Percentiles rank a stretch among this genome's conserved stretches.
Evolutionary conservation across 148 eudicot species (phyloP).

Genomic region (Heliamphora exappendiculata): DNA sequence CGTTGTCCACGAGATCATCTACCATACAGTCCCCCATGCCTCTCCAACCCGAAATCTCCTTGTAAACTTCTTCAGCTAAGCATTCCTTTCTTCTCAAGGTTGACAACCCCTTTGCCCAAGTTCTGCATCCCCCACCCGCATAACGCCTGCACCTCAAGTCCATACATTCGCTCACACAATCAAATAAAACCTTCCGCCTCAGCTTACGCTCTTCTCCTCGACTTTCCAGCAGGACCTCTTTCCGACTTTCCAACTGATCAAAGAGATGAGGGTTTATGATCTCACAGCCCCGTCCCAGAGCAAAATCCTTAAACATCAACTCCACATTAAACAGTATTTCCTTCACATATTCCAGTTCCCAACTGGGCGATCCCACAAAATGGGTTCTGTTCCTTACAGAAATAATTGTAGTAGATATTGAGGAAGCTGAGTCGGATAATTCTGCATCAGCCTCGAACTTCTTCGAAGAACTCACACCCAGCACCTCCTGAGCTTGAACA

Average conservation of each 20-base stretch:
- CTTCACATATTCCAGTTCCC: slow-evolving; percentile 70
- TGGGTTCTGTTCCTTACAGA: slow-evolving; percentile 15
- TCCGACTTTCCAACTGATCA: slow-evolving; percentile 55
- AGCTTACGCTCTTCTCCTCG: slow-evolving; percentile 16
- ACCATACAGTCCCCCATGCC: slow-evolving; percentile 62
- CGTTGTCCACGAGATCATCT: slow-evolving; percentile 87
- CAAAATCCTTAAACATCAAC: slow-evolving; percentile 55
- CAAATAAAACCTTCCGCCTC: slow-evolving; percentile 54
- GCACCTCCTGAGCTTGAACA: slow-evolving; percentile 43
- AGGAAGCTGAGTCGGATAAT: slow-evolving; percentile 79
- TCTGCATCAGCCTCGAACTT: slow-evolving; percentile 54
- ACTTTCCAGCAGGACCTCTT: slow-evolving; percentile 9
- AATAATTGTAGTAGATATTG: no score
- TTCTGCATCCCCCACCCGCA: slow-evolving; percentile 38
- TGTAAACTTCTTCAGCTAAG: slow-evolving; percentile 63
- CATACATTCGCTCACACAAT: slow-evolving; percentile 67
- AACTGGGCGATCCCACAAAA: slow-evolving; percentile 26
- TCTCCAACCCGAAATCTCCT: slow-evolving; percentile 59
- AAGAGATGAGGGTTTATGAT: slow-evolving; percentile 63
- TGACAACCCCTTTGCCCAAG: slow-evolving; percentile 52
- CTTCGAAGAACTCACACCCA: slow-evolving; percentile 24
- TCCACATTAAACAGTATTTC: slow-evolving; percentile 50
- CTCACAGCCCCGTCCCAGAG: slow-evolving; percentile 47
- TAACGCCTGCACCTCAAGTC: slow-evolving; percentile 52
- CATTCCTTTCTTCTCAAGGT: slow-evolving; percentile 45